Base-by-base conservation (phyloP, 495 filamentous ascomycete species). In the Aeminium ludgeri region DNA sequence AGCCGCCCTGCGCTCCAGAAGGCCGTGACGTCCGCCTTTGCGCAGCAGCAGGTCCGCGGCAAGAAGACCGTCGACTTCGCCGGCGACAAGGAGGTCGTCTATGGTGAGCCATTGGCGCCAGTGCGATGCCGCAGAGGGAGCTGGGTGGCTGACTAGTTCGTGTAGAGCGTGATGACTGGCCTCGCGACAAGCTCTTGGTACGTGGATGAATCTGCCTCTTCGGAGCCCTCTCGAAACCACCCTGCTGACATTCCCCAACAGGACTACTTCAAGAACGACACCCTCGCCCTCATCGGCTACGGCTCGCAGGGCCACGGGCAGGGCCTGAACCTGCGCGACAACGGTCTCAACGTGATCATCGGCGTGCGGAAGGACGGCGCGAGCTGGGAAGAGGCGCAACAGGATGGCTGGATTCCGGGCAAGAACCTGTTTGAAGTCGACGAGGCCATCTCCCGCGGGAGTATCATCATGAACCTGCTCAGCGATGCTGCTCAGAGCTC, bases 221-320 rank as follows among this genome's bases (percentile, higher is more conserved):
- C 45, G 38, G 15, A 36, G 33, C 34, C 45, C 30, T 23, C 20
- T 0, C 39, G 17, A 18, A 41, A 29, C 1, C 27, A 13, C n/a
- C 6, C 31, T 18, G n/a, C 15, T 31, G 2, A 34, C 10, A 10
- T 3, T 36, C 2, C 18, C 34, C 16, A 38, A 34, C 50, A 94
- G 79, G 83, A 94, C 35, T 97, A 83, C 76, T 96, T 97, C 81
- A 96, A 96, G 77, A 77, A 96, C 67, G 89, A 97, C 60, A 96
- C 86, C 57, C 83, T 97, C 55, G 89, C 91, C 46, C 80, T 97
- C 54, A 97, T 97, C 63, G 89, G 89, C 60, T 97, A 97, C 69
- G 89, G 89, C 55, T 96, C 91, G 51, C 89, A 97, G 70, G 79
- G 89, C 51, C 89, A 97, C 68, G 89, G 91, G 53, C 89, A 97